These are phyloP conservation scores for Pharnaceum exiguum DNA, from an alignment of 148 eudicot genomes.

Conservation along the genomic window DNA sequence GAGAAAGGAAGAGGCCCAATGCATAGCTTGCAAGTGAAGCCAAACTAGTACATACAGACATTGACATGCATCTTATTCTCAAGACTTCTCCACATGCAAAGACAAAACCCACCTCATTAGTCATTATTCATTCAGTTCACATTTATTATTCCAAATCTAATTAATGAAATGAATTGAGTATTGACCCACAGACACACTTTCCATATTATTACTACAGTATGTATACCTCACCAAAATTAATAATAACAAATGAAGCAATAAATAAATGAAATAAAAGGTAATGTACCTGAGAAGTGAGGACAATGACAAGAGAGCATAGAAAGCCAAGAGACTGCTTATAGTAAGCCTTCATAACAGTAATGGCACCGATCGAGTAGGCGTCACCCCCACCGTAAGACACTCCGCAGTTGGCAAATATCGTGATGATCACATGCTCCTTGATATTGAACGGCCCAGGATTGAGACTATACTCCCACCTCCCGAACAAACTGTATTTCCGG, in stretches of 20 bases:
- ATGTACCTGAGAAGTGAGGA: conserved; percentile 78
- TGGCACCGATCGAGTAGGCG: conserved; percentile 92
- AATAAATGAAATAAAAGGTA: not conserved
- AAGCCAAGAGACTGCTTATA: conserved; percentile 69
- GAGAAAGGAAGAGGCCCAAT: too few species aligned
- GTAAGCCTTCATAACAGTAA: conserved; percentile 90
- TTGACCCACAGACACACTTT: too few species aligned
- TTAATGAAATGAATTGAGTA: too few species aligned
- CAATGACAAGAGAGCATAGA: conserved; percentile 61
- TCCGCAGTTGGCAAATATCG: conserved; percentile 85
- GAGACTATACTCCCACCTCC: conserved; percentile 49
- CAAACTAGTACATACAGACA: too few species aligned
- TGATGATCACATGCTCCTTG: conserved; percentile 86
- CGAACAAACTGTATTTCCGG: conserved; percentile 32
- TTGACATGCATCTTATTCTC: too few species aligned
- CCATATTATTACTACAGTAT: too few species aligned
- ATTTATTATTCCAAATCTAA: too few species aligned
- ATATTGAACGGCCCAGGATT: conserved; percentile 95
- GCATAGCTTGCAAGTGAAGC: too few species aligned
- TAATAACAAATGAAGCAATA: too few species aligned
- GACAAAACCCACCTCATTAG: too few species aligned
- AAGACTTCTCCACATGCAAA: too few species aligned
- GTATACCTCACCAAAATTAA: not conserved
- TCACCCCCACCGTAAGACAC: conserved; percentile 88
- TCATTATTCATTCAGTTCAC: too few species aligned